Evolutionary conservation across 352 stramenopile species (phyloP).

Genomic region (Phytophthora vignae): DNA sequence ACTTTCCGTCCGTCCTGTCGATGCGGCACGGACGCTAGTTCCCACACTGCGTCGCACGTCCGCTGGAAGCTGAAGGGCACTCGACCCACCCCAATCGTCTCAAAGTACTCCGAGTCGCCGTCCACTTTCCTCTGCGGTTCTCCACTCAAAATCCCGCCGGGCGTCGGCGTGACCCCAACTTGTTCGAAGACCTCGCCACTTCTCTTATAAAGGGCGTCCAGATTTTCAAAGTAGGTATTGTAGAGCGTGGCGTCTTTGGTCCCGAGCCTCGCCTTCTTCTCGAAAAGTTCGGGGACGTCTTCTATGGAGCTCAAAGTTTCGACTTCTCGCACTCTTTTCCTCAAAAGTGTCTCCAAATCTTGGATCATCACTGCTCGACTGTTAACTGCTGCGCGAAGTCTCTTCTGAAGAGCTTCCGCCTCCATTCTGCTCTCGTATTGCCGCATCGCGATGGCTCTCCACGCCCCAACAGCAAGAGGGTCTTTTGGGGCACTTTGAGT

Average conservation of each 20-base stretch:
- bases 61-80: conserved; percentile 26
- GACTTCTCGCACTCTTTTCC: conserved; percentile 24
- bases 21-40: conserved; percentile 23
- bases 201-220: conserved; percentile 25
- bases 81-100: conserved; percentile 25
- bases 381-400: conserved; percentile 16
- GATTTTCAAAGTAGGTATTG: conserved; percentile 35
- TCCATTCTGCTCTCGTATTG: conserved; percentile 38
- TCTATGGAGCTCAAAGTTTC: conserved; percentile 6
- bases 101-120: conserved; percentile 28
- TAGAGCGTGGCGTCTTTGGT: conserved; percentile 32
- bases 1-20: conserved; percentile 16
- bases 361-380: conserved; percentile 35
- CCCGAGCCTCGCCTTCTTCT: conserved; percentile 24
- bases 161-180: conserved; percentile 10
- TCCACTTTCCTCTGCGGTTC: conserved; percentile 18
- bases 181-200: conserved; percentile 25
- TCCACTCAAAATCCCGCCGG: conserved; percentile 24
- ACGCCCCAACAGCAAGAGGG: conserved; percentile 18
- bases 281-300: conserved; percentile 9
- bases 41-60: conserved; percentile 33
- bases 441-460: conserved; percentile 28
- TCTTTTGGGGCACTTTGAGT: conserved; percentile 12
- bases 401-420: conserved; percentile 22
- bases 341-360: conserved; percentile 25